Base-by-base conservation (phyloP, 1,284 basidiomycete genomes). In the Laetiporus sulphureus region DNA sequence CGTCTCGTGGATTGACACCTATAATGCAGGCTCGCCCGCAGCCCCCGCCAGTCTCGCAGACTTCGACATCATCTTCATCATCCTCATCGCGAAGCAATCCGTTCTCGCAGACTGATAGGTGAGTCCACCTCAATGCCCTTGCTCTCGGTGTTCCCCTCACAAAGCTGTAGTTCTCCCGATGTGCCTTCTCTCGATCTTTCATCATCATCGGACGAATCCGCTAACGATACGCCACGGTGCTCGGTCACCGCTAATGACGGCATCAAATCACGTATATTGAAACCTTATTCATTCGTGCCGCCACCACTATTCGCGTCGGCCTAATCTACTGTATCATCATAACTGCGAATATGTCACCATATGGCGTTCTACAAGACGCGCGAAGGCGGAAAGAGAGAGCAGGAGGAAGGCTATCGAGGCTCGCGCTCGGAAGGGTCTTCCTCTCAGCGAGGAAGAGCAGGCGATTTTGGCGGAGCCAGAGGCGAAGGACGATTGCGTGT, bases 41-140 rank as follows among this genome's bases (percentile, higher is more conserved):
- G 33, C 42, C 43, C 5, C 52, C 40, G 16, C 38, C 41, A 15
- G 36, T 47, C 32, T 43, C 42, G 27, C 52, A 55, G 29, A 32
- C 54, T 2, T 38, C 45, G 25, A 31, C 54, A 8, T 45, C 51
- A 3, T 22, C 40, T 6, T 36, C 50, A 1, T 47, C 50, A 24
- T 45, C 55, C 38, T 59, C 49, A 18, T 32, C 36, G 12, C 50
- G 55, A 22, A 56, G 58, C 12, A 75, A 73, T 22, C 72, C 69
- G 6, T 84, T 88, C 54, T 79, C 75, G 25, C 77, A 79, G 59
- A 71, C 77, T 44, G 79, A 85, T 51, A 72, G 84, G 84, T 88
- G 69, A 65, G 83, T 72, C 33, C 15, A 33, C 23, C 56, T 56
- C 47, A 35, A 43, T 41, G 45, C 29, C 29, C 50, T 53, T 46